These are phyloP conservation scores for Sporothrix mexicana DNA, from an alignment of 2,329 filamentous ascomycete species.

Conservation along the genomic window DNA sequence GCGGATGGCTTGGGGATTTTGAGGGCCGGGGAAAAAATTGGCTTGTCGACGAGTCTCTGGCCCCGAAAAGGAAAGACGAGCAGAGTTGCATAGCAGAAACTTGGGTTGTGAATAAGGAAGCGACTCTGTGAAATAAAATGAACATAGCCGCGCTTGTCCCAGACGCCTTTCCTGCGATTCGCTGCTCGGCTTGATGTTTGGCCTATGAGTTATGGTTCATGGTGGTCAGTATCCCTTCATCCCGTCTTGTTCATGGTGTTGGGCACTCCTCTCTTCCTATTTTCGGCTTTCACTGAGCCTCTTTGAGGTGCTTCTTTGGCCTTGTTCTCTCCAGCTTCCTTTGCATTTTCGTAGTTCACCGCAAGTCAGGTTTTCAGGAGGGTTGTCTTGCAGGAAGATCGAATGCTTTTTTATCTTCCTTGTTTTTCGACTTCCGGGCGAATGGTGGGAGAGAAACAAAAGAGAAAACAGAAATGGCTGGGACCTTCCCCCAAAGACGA, in stretches of 20 bases:
- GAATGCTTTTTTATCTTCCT: background rate
- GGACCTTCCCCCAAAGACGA: background rate
- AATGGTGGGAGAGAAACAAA: background rate
- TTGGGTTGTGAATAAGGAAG: no score
- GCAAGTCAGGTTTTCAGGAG: background rate
- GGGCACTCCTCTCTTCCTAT: background rate
- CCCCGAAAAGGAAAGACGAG: conserved; percentile 2
- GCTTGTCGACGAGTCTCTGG: background rate
- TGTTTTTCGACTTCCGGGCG: background rate
- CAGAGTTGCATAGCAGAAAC: background rate
- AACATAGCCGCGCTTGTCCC: conserved; percentile 26
- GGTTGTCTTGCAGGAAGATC: background rate
- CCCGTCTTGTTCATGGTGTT: background rate
- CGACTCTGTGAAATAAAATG: background rate
- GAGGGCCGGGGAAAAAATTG: conserved; percentile 2
- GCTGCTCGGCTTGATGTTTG: background rate
- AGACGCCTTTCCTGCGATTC: background rate
- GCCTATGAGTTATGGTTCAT: background rate
- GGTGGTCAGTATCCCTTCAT: background rate
- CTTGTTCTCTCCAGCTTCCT: background rate
- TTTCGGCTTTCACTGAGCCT: background rate
- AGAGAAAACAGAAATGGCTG: background rate
- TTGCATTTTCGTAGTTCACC: background rate
- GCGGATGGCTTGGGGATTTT: background rate
- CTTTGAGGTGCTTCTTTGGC: background rate